Evolutionary conservation across 257 asterid genomes (phyloP).

Genomic region (Rauvolfia tetraphylla): DNA sequence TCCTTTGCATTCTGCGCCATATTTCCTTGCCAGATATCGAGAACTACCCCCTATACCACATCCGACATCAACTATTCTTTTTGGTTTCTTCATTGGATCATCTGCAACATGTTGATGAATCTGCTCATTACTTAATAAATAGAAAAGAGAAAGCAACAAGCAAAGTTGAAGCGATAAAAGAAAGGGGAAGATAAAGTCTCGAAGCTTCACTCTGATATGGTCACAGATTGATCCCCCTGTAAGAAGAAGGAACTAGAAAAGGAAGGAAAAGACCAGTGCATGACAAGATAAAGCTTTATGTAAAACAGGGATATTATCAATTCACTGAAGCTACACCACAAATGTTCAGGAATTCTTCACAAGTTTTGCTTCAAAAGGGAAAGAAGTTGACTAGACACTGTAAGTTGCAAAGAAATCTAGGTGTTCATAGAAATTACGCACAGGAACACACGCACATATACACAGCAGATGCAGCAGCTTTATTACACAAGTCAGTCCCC

Average conservation of each 20-base stretch:
- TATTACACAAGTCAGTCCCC: not conserved
- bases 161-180: not conserved
- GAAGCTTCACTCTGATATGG: not conserved
- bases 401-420: not conserved
- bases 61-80: slow-evolving; percentile 83
- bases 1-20: slow-evolving; percentile 63
- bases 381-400: not conserved
- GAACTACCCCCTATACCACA: slow-evolving; percentile 99
- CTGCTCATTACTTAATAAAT: no score
- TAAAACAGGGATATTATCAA: not conserved
- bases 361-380: not conserved
- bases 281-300: not conserved
- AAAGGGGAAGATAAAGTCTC: not conserved
- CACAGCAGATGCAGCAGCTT: not conserved
- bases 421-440: not conserved
- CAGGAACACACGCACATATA: no score
- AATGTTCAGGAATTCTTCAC: not conserved
- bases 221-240: not conserved
- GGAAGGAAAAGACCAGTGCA: not conserved
- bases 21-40: slow-evolving; percentile 69
- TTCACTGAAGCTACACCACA: not conserved
- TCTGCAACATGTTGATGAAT: slow-evolving; percentile 29
- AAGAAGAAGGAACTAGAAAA: not conserved
- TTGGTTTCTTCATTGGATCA: slow-evolving; percentile 46
- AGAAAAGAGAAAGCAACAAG: no score